Base-by-base conservation (phyloP, 768 basidiomycete species). In the Xerocomellus intermedius region DNA sequence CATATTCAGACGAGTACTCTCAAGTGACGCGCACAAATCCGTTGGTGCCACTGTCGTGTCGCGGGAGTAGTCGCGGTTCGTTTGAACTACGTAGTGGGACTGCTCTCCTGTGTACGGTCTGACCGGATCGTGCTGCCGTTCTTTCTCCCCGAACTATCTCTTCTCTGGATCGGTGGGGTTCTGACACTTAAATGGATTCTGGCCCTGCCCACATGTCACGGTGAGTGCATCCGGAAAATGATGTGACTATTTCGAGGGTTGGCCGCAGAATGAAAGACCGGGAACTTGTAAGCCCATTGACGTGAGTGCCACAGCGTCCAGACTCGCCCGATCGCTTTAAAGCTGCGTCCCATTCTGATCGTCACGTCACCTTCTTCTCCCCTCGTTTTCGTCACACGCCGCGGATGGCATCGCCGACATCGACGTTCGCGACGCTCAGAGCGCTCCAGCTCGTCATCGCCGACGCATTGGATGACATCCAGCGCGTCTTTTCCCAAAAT, bases 401-500 rank as follows among this genome's bases (percentile, higher is more conserved):
- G 30, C 14, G 24, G 57, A 68, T 69, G 67, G 48, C 67, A 9
- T 55, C 62, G 39, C 39, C 69, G 58, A 81, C 81, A 60, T 64
- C 74, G 82, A 85, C 87, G 49, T 83, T 90, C 60, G 76, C 83
- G 30, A 75, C 78, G 51, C 79, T 90, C 50, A 81, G 81, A 43
- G 80, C 82, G 33, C 79, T 89, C 41, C 82, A 87, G 58, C 70
- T 78, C 58, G 79, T 89, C 64, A 80, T 90, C 60, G 84, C 82
- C 62, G 77, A 85, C 59, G 86, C 87, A 24, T 71, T 89, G 58
- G 79, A 83, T 69, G 84, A 87, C 61, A 85, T 90, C 16, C 82
- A 88, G 68, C 74, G 73, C 48, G 73, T 86, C 48, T 88, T 85
- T 65, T 67, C 72, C 28, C 65, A 67, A 16, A 50, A 37, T 1